Evolutionary conservation across 345 rosid genomes (phyloP).

Genomic region (Aquilaria yunnanensis): DNA sequence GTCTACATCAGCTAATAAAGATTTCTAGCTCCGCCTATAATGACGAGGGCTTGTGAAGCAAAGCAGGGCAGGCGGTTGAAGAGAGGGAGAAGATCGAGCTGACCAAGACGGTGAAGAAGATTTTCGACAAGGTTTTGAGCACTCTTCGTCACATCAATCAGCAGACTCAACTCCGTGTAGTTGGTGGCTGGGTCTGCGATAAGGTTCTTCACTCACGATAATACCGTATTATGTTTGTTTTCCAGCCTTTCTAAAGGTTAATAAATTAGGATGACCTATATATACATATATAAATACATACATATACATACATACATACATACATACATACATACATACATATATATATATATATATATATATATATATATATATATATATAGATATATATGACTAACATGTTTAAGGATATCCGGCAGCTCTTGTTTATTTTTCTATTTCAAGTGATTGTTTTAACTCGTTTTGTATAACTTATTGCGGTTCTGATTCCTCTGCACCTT

Average conservation of each 20-base stretch:
- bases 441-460: neutral
- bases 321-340: too few species aligned
- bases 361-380: too few species aligned
- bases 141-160: slow-evolving; percentile 60
- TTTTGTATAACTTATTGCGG: neutral
- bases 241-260: too few species aligned
- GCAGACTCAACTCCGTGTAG: slow-evolving; percentile 78
- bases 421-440: neutral
- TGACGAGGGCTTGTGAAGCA: slow-evolving; percentile 24
- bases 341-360: too few species aligned
- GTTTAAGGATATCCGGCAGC: too few species aligned
- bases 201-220: slow-evolving; percentile 38
- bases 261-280: too few species aligned
- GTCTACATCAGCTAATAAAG: too few species aligned
- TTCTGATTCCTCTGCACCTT: slow-evolving; percentile 41
- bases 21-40: neutral
- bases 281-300: too few species aligned
- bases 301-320: too few species aligned
- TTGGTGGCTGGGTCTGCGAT: slow-evolving; percentile 99
- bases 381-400: too few species aligned
- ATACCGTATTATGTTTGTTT: too few species aligned
- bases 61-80: slow-evolving; percentile 18
- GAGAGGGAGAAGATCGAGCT: slow-evolving; percentile 58
- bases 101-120: slow-evolving; percentile 54
- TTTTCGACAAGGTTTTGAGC: slow-evolving; percentile 63